Conservation (phyloP, 257 asterid genomes). For the Linderniella brevidens region DNA sequence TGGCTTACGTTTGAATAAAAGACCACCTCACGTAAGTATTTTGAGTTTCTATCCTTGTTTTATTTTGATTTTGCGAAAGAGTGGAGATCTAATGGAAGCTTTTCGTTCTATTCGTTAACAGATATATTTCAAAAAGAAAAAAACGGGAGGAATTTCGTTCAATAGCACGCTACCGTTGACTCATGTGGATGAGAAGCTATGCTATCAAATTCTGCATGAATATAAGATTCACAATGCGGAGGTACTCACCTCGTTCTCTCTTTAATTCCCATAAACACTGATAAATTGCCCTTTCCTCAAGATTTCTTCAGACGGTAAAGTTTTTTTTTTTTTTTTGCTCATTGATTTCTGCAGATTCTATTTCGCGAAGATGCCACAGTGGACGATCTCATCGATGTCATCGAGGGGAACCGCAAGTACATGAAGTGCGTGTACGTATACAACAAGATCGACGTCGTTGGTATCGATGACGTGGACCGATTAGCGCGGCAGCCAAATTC, state of each 20-base stretch:
- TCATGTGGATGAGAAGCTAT: constrained; percentile 95
- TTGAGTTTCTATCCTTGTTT: constrained; percentile 8
- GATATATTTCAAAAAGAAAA: constrained; percentile 97
- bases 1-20: constrained; percentile 91
- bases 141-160: constrained; percentile 95
- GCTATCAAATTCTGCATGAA: constrained; percentile 94
- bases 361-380: constrained; percentile 99
- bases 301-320: neutral
- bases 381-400: constrained; percentile 94
- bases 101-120: constrained; percentile 19
- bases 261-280: no score
- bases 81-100: neutral
- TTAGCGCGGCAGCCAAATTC: constrained; percentile 89
- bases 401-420: constrained; percentile 96
- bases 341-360: constrained; percentile 35
- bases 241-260: constrained; percentile 26
- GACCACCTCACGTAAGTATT: constrained; percentile 74
- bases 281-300: no score
- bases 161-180: constrained; percentile 75
- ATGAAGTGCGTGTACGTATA: constrained; percentile 91
- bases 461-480: constrained; percentile 94
- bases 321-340: constrained; percentile 9
- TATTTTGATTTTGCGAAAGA: neutral
- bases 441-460: constrained; percentile 94
- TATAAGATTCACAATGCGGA: constrained; percentile 99